Percentiles rank a stretch among this genome's conserved stretches.
phyloP scores from a whole-genome alignment of 495 filamentous ascomycete species.

The Elasticomyces elasticus region DNA sequence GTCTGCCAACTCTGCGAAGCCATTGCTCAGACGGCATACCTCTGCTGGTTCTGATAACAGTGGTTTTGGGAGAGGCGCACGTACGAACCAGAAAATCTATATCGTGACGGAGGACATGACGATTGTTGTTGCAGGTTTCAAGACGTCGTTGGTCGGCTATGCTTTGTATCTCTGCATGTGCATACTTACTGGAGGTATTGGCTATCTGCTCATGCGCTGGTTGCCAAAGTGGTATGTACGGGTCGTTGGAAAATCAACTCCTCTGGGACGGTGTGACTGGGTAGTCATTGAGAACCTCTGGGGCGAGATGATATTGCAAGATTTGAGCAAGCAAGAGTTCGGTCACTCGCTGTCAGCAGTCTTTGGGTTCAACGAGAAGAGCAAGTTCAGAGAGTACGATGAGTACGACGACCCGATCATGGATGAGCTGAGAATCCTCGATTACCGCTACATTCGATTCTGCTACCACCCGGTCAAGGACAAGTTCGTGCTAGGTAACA shows the following conservation, averaged over 20 bases:
- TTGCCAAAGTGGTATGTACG: conserved; percentile 75
- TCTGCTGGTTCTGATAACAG: conserved; percentile 41
- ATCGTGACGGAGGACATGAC: conserved; percentile 89
- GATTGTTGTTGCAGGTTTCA: conserved; percentile 84
- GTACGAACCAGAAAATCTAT: conserved; percentile 78
- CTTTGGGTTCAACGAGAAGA: conserved; percentile 58
- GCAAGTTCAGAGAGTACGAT: conserved; percentile 50
- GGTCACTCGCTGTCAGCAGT: conserved; percentile 77
- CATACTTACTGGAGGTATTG: conserved; percentile 60
- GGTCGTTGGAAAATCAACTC: conserved; percentile 56
- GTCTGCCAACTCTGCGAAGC: conserved; percentile 67
- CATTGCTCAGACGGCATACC: conserved; percentile 54
- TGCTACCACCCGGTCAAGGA: conserved; percentile 82
- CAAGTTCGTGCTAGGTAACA: conserved; percentile 72
- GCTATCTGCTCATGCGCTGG: conserved; percentile 80
- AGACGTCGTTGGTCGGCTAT: conserved; percentile 58
- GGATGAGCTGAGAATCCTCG: conserved; percentile 57
- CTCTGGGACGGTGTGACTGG: conserved; percentile 71
- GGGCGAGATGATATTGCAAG: conserved; percentile 72
- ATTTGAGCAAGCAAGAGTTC: conserved; percentile 57
- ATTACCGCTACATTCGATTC: conserved; percentile 90
- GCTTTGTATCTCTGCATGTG: conserved; percentile 60
- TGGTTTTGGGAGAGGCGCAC: conserved; percentile 44
- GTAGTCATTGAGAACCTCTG: conserved; percentile 91
- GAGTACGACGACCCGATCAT: conserved; percentile 82